Conservation (phyloP, 345 rosid species). For the Leavenworthia alabamica region DNA sequence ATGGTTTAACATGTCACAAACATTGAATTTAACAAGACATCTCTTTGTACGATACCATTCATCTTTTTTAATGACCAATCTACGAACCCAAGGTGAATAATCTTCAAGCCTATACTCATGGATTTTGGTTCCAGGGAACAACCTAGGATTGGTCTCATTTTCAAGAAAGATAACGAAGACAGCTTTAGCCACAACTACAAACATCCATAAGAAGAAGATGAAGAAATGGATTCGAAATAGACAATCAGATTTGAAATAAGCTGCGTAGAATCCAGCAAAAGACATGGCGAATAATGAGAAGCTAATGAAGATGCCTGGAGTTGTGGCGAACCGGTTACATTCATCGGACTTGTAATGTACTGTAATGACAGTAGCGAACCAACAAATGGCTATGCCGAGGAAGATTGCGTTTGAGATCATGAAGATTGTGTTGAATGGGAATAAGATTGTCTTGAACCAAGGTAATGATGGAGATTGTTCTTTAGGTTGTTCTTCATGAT, state of each 20-base stretch:
- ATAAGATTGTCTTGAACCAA: slow-evolving; percentile 3
- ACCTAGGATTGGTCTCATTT: slow-evolving; percentile 9
- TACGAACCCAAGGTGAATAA: slow-evolving; percentile 31
- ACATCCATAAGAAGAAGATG: slow-evolving; percentile 32
- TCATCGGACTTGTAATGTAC: slow-evolving; percentile 22
- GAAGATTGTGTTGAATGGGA: slow-evolving; percentile 27
- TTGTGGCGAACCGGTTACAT: slow-evolving; percentile 20
- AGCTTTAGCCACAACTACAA: slow-evolving; percentile 22
- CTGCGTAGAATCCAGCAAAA: slow-evolving; percentile 21
- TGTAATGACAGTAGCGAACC: slow-evolving; percentile 13
- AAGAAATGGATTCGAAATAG: slow-evolving; percentile 27
- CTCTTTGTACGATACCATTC: slow-evolving; percentile 31
- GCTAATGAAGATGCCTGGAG: slow-evolving; percentile 24
- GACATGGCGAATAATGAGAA: slow-evolving; percentile 20
- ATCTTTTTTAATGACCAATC: slow-evolving; percentile 29
- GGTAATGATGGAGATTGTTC: neutral
- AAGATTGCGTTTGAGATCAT: slow-evolving; percentile 21
- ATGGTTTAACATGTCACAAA: slow-evolving; percentile 18
- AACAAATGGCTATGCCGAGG: slow-evolving; percentile 10
- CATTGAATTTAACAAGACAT: slow-evolving; percentile 25
- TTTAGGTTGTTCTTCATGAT: slow-evolving; percentile 11
- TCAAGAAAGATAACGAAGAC: slow-evolving; percentile 4
- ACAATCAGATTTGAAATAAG: slow-evolving; percentile 30
- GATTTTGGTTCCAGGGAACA: slow-evolving; percentile 28
- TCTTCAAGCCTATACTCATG: slow-evolving; percentile 27